phyloP scores from a whole-genome alignment of 2,329 filamentous ascomycete species.

The Colletotrichum scovillei region DNA sequence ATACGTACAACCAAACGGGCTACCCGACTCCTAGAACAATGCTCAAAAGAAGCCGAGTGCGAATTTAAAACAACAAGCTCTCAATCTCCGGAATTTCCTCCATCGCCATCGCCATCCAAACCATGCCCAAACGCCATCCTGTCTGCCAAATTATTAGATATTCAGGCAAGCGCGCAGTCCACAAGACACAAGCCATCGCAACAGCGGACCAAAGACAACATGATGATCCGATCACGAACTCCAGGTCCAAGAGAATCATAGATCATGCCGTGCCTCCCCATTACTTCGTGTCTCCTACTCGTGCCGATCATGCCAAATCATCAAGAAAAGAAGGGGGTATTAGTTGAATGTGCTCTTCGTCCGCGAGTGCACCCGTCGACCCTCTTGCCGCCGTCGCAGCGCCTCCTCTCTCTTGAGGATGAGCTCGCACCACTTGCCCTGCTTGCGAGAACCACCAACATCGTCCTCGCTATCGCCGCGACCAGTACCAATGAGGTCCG shows the following conservation, averaged over 20 bases:
- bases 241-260: conserved; percentile 37
- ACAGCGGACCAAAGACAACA: conserved; percentile 32
- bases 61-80: conserved; percentile 23
- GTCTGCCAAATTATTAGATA: conserved; percentile 32
- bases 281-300: conserved; percentile 32
- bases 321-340: conserved; percentile 28
- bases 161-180: conserved; percentile 16
- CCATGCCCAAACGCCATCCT: conserved; percentile 32
- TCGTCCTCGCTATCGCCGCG: conserved; percentile 65
- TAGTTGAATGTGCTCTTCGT: conserved; percentile 69
- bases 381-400: conserved; percentile 65
- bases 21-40: conserved; percentile 31
- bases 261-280: conserved; percentile 31
- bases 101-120: conserved; percentile 28
- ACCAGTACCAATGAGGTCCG: conserved; percentile 69
- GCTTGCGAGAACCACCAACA: conserved; percentile 51
- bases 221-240: conserved; percentile 36
- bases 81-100: conserved; percentile 32
- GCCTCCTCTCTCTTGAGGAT: conserved; percentile 73
- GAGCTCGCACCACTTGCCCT: conserved; percentile 75
- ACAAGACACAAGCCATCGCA: conserved; percentile 22
- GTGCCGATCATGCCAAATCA: conserved; percentile 33
- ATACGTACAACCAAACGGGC: conserved; percentile 28
- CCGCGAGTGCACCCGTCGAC: conserved; percentile 63
- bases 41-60: conserved; percentile 30